Evolutionary conservation across 495 filamentous ascomycete species (phyloP), one percentile per base, ranked within the genome.

Genomic region (Darksidea phi): DNA sequence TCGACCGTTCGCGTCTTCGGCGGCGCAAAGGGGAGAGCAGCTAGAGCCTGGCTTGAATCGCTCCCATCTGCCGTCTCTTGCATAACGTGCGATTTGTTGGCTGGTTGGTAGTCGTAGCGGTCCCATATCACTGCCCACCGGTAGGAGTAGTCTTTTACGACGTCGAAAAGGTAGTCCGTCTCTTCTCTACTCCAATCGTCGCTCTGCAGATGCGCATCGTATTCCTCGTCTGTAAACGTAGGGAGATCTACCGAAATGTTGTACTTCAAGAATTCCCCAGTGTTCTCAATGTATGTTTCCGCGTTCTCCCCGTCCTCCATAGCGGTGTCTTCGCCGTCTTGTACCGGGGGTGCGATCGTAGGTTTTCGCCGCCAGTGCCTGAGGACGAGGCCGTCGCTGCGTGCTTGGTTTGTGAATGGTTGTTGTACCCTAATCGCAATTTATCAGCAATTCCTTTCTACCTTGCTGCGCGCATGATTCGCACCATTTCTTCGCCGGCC

Each of bases 61-160:
- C 53, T 66, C 28, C 28, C 10, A 38, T 61, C 61, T 12, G 58
- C 59, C 5, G 57, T 24, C n/a, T 63, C 49, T 12, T 26, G 28
- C 21, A 23, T n/a, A 11, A 42, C 13, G 6, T 55, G 17, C 0
- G 37, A 21, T 13, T 57, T 64, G 1, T 67, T 51, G 28, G 69
- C 72, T 1, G 87, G 82, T 49, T 78, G 73, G 67, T 84, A 96
- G 21, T 95, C 89, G 73, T 96, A 98, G 12, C 91, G 88, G 70
- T 98, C 94, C 73, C 84, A 88, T 46, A 98, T 90, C n/a, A 98
- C 74, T 15, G 91, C 76, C 87, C 94, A 98, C 55, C 92, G 85
- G 45, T 95, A 77, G 64, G 94, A 90, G 67, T 84, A 95, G 12
- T 93, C 86, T 46, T 80, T 77, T 11, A 80, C 88, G 24, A 93